phyloP scores from a whole-genome alignment of 139 green algal genomes.

The Volvox reticuliferus region DNA sequence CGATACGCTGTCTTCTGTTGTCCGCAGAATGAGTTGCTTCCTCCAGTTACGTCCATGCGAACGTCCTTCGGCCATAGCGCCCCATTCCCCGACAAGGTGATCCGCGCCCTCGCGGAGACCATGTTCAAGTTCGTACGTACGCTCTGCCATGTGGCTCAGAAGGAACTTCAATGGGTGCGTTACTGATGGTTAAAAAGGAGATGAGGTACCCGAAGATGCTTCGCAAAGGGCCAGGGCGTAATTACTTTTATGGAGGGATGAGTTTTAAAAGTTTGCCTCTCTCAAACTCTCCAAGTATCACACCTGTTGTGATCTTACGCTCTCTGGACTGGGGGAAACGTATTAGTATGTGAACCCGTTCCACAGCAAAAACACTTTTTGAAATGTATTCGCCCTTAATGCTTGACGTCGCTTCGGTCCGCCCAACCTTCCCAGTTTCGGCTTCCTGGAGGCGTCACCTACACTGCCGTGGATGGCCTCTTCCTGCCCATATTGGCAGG shows the following conservation, averaged over 20 bases:
- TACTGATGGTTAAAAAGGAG: too few relatives aligned
- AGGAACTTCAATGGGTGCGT: constrained; percentile 28
- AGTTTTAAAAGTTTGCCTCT: too few relatives aligned
- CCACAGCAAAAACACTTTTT: too few relatives aligned
- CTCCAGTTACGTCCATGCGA: constrained; percentile 12
- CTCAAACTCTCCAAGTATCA: too few relatives aligned
- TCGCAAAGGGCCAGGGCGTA: too few relatives aligned
- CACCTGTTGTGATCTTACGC: too few relatives aligned
- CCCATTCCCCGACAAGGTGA: background rate
- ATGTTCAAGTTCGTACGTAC: constrained; percentile 23
- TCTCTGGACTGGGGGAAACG: too few relatives aligned
- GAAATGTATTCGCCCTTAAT: too few relatives aligned
- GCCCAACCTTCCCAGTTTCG: background rate
- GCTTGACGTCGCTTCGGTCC: background rate
- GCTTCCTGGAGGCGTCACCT: constrained; percentile 12
- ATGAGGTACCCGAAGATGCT: too few relatives aligned
- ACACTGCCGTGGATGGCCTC: background rate
- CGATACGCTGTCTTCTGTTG: background rate
- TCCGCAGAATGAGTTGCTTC: constrained; percentile 18
- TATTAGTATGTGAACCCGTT: too few relatives aligned
- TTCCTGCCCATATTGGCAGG: constrained; percentile 3
- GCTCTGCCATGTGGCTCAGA: constrained; percentile 35
- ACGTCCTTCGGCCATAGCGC: constrained; percentile 10
- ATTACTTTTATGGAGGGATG: too few relatives aligned
- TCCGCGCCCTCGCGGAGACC: constrained; percentile 6